phyloP scores from a whole-genome alignment of 73 alveolate genomes.

The Paramecium tetraurelia region DNA sequence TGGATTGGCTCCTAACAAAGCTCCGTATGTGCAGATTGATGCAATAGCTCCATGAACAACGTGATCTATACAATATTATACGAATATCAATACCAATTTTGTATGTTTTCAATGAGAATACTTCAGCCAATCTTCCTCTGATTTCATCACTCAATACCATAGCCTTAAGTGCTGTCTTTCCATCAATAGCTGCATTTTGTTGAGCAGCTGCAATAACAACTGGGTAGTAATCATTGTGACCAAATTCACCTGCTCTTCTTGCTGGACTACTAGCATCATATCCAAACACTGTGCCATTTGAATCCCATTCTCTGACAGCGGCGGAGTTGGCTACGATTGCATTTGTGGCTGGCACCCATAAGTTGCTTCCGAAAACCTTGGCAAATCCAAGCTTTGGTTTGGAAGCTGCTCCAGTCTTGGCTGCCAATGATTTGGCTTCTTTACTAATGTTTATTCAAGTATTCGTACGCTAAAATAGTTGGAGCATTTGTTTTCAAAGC shows the following conservation, averaged over 20 bases:
- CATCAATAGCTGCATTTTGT: conserved; percentile 58
- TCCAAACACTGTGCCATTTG: conserved; percentile 98
- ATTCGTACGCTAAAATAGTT: conserved; percentile 52
- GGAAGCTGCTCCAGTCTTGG: conserved; percentile 35
- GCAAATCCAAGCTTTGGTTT: conserved; percentile 63
- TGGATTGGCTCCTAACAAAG: conserved; percentile 81
- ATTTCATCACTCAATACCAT: conserved; percentile 94
- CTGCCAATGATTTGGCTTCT: conserved; percentile 69
- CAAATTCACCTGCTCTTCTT: conserved; percentile 92
- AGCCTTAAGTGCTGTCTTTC: conserved; percentile 76
- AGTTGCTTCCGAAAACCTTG: conserved; percentile 74
- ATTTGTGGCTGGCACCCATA: conserved; percentile 79
- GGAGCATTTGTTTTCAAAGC: conserved; percentile 90
- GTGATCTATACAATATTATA: conserved; percentile 81
- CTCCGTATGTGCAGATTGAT: conserved; percentile 83
- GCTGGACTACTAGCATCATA: conserved; percentile 79
- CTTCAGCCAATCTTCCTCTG: conserved; percentile 97
- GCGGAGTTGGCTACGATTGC: conserved; percentile 83
- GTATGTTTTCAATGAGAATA: conserved; percentile 73
- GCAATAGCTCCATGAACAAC: conserved; percentile 96
- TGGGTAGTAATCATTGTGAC: conserved; percentile 97
- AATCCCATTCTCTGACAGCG: conserved; percentile 98
- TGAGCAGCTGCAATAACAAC: conserved; percentile 96
- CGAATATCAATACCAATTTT: conserved; percentile 56
- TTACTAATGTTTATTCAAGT: conserved; percentile 16